Conservation (phyloP, 2,329 filamentous ascomycete species). For the Huntiella decipiens region DNA sequence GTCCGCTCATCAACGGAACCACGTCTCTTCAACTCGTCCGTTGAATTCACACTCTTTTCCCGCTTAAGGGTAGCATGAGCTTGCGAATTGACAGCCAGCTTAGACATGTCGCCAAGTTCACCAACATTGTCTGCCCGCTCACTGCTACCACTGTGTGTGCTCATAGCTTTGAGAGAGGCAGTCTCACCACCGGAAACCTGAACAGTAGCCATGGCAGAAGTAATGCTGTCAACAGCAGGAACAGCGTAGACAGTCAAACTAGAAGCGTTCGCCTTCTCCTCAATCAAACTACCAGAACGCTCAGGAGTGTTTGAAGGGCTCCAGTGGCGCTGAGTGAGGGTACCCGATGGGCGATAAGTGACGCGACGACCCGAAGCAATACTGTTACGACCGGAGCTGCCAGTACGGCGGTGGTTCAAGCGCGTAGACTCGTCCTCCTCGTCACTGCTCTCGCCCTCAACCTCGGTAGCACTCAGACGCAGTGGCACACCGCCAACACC, state of each 20-base stretch:
- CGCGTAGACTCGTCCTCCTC: conserved; percentile 39
- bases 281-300: conserved; percentile 32
- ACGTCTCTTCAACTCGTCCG: conserved; percentile 53
- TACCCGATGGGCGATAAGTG: conserved; percentile 33
- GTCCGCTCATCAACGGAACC: conserved; percentile 73
- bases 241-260: conserved; percentile 1
- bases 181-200: conserved; percentile 20
- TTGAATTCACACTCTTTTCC: conserved; percentile 46
- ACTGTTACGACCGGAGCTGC: conserved; percentile 59
- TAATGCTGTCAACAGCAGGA: conserved; percentile 2
- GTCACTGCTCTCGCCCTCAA: conserved; percentile 72
- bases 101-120: conserved; percentile 30
- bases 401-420: conserved; percentile 48
- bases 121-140: conserved; percentile 42
- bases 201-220: conserved; percentile 10
- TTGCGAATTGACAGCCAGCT: conserved; percentile 39
- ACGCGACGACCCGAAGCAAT: conserved; percentile 33
- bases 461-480: conserved; percentile 83
- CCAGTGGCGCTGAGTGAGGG: conserved; percentile 25
- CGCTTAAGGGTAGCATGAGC: conserved; percentile 38
- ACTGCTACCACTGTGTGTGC: conserved; percentile 36
- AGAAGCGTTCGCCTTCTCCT: conserved; percentile 13
- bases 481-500: conserved; percentile 67
- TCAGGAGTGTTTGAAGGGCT: conserved; percentile 39
- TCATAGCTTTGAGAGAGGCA: conserved; percentile 29